phyloP scores from a whole-genome alignment of 495 filamentous ascomycete species.

The Hyaloscypha finlandica region DNA sequence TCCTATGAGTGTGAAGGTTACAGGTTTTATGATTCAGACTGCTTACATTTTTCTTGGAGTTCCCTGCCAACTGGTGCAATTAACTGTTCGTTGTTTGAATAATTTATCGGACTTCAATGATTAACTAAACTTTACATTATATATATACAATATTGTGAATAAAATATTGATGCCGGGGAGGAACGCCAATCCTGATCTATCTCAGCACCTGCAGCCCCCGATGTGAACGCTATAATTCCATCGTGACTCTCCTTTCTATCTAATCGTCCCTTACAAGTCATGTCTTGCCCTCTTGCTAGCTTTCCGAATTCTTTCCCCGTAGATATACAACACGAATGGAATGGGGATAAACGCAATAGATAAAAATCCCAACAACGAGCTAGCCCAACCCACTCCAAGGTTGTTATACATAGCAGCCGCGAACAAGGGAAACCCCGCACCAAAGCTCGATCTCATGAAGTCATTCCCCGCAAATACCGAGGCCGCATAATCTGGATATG shows the following conservation, averaged over 20 bases:
- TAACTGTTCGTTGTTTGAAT: no score
- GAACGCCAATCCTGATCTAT: not conserved
- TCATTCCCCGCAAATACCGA: slow-evolving; percentile 50
- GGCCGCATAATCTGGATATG: slow-evolving; percentile 45
- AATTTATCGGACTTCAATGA: no score
- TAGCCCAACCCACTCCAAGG: slow-evolving; percentile 59
- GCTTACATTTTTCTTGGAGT: no score
- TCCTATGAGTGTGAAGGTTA: no score
- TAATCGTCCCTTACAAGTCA: slow-evolving; percentile 8
- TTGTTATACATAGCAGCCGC: slow-evolving; percentile 34
- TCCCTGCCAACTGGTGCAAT: no score
- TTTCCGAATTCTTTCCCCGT: slow-evolving; percentile 21
- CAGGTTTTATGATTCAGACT: no score
- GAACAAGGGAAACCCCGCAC: slow-evolving; percentile 51
- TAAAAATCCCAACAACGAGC: slow-evolving; percentile 58
- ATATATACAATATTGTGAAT: no score
- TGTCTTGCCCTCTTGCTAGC: slow-evolving; percentile 24
- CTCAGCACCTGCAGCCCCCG: not conserved
- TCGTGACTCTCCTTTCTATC: not conserved
- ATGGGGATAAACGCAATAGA: slow-evolving; percentile 57
- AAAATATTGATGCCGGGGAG: no score
- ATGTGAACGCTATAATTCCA: not conserved
- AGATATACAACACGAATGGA: slow-evolving; percentile 36
- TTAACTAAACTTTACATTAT: no score
- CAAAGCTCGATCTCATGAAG: slow-evolving; percentile 46